Base-by-base conservation (phyloP, 768 basidiomycete genomes). In the Asterophora lycoperdoides region DNA sequence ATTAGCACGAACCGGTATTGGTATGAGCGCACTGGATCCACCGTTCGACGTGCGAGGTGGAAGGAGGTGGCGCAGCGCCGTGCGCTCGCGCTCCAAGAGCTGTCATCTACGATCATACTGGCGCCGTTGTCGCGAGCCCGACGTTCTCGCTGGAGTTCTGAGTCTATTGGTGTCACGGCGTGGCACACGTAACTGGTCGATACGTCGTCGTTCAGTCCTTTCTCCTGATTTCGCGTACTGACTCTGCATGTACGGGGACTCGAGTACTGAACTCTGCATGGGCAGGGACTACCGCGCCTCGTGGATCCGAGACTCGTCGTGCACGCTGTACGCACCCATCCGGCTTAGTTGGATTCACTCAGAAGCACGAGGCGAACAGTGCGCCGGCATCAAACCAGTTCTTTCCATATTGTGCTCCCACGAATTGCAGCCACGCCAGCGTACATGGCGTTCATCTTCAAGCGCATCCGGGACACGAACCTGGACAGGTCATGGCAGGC, bases 261-360 rank as follows among this genome's bases (percentile, higher is more conserved):
- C n/a, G n/a, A n/a, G n/a, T n/a, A n/a, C n/a, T n/a, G n/a, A n/a
- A n/a, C n/a, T n/a, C n/a, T n/a, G n/a, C n/a, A n/a, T n/a, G n/a
- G n/a, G 19, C 52, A 86, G 87, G 17, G 84, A 23, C 23, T 23
- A 23, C 23, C 23, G 23, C 6, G 23, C 83, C 3, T 89, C 86
- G 1, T 92, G 89, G 89, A 91, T 97, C 60, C 84, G 95, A n/a
- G 95, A 99, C 61, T 86, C 93, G 0, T 90, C 89, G 0, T 99
- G 98, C 73, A 93, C 92, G 1, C 77, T 98, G 5, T 99, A 98
- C 60, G 95, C 94, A 0, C 76, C 97, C 33, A 85, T 98, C 49
- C 78, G 96, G 33, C 77, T 98, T 1, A 95, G 23, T 23, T 1
- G 96, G 95, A 0, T 97, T 94, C 68, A 97, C 93, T 0, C 78